Evolutionary conservation across 441 rosid genomes (phyloP), one percentile per base, ranked within the genome.

Genomic region (Melastoma candidum): DNA sequence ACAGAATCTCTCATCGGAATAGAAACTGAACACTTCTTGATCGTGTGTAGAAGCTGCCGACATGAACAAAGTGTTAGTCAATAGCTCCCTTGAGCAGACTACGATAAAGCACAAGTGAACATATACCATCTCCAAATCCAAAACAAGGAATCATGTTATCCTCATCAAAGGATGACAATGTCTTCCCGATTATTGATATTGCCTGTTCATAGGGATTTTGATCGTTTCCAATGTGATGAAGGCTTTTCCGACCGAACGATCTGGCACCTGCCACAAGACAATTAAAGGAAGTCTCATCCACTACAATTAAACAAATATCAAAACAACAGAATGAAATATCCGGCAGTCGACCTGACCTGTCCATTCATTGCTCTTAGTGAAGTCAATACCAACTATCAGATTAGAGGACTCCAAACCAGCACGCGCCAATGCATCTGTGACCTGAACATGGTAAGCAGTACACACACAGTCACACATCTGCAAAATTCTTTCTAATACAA

Each of bases 151-250:
- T 62, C 46, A 62, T 49, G 53, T 62, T 55, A 48, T 62, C 66
- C 49, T 62, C 66, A 43, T 62, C 66, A 44, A 62, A 62, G 9
- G 66, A 62, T 6, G 66, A 62, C 17, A 62, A 24, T 54, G 66
- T 62, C 49, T 62, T 62, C 54, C 66, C 66, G 2, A 62, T 62
- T 5, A 62, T 62, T 3, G 66, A 44, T 47, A 62, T 62, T 62
- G 66, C 66, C 54, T 62, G 66, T 62, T 62, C 66, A 5, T 62
- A 62, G 51, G 66, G 66, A 62, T 62, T 62, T 48, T 55, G 66
- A 1, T 25, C 55, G 26, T 55, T 54, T 54, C 66, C 66, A 1
- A 62, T 48, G 55, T 62, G 55, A 55, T 62, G 66, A 14, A 62
- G 66, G 55, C 66, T 62, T 54, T 14, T 48, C 13, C 60, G 60